These are phyloP conservation scores for Aspergillus eucalypticola DNA, from an alignment of 2,329 filamentous ascomycete genomes.

Conservation along the genomic window DNA sequence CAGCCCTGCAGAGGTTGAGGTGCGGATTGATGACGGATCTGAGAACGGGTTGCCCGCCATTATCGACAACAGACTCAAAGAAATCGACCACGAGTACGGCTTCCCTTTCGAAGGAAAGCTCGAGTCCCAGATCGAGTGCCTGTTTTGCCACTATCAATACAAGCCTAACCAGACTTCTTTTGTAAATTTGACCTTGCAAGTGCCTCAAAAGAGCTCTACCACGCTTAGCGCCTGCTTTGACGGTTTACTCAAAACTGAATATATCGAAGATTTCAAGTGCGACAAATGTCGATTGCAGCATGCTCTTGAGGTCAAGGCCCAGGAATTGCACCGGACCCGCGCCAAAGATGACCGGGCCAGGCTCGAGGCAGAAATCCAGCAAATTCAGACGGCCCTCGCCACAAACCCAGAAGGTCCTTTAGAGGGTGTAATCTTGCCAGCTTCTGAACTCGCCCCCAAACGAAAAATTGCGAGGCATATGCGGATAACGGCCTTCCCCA, in stretches of 20 bases:
- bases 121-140: conserved; percentile 93
- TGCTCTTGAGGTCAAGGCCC: conserved; percentile 65
- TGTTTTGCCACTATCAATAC: conserved; percentile 85
- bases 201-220: conserved; percentile 79
- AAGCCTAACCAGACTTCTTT: conserved; percentile 81
- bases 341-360: conserved; percentile 55
- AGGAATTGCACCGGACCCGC: conserved; percentile 58
- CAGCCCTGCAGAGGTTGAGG: conserved; percentile 34
- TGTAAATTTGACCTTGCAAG: conserved; percentile 86
- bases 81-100: conserved; percentile 50
- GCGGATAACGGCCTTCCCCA: conserved; percentile 82
- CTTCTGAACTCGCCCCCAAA: conserved; percentile 72
- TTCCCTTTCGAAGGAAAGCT: conserved; percentile 91
- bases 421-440: conserved; percentile 71
- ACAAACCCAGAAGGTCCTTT: conserved; percentile 78
- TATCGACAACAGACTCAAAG: conserved; percentile 40
- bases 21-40: conserved; percentile 39
- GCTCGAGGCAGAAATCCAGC: conserved; percentile 61
- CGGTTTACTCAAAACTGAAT: conserved; percentile 88
- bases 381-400: conserved; percentile 69
- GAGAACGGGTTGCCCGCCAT: conserved; percentile 35
- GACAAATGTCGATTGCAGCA: conserved; percentile 88
- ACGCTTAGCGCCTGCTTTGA: conserved; percentile 88
- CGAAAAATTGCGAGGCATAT: conserved; percentile 84
- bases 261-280: conserved; percentile 96